Base-by-base conservation (phyloP, 2,329 filamentous ascomycete species). In the Coniochaeta sp. region DNA sequence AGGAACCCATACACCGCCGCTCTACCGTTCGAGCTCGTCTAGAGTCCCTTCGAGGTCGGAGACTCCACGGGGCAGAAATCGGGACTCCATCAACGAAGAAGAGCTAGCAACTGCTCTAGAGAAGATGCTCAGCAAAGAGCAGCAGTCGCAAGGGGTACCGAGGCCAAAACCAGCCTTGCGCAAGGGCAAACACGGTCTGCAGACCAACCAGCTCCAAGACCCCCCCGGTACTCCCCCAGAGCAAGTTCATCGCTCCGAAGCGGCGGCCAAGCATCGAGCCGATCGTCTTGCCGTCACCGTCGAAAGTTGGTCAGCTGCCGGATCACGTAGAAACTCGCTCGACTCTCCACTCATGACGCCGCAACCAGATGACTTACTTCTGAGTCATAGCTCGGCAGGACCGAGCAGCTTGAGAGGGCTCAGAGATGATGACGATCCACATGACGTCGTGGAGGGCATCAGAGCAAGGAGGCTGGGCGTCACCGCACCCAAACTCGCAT, bases 241-340 rank as follows among this genome's bases (percentile, higher is more conserved):
- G n/a, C 54, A 57, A 17, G 34, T 36, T 33, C 67, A 64, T 59
- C 64, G 60, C 38, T 73, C 72, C 1, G 71, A 72, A 61, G 66
- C 70, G 7, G 72, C 72, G 28, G 72, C 72, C 40, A 71, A 70
- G 55, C 65, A 72, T 38, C 68, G 72, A 17, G 72, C 72, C 2
- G 72, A 73, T 55, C 67, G 72, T 11, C 65, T 74, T 26, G 72
- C 72, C 11, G 68, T 69, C 59, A 69, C 66, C 36, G 69, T 74
- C 1, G 69, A 68, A 2, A 67, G 64, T 33, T 66, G 66, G 19
- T 73, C 71, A 7, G 67, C 64, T 7, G 67, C 70, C 3, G 65
- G 60, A 2, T 73, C 71, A 1, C 58, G 66, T 9, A 64, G 68
- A 31, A 62, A 43, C 3, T 73, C 71, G 0, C n/a, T 67, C 7